A percentile compares a stretch with the other conserved stretches of the same genome.
Conservation (phyloP, 108 stramenopile species). For the Skeletonema potamos region DNA sequence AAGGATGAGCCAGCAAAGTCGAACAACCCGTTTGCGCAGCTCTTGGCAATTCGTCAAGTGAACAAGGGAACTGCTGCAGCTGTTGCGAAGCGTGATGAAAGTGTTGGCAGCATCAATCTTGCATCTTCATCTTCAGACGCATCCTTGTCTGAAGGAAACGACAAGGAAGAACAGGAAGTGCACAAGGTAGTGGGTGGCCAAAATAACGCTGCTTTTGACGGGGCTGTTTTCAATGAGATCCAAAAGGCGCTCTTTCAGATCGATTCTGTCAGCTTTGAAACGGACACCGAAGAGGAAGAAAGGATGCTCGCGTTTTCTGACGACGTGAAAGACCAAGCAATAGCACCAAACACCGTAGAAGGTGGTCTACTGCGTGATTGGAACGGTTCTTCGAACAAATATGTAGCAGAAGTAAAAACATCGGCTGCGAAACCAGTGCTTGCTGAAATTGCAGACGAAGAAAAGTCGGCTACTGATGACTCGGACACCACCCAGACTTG, state of each 20-base stretch:
- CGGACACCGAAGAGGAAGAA: neutral
- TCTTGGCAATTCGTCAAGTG: constrained; percentile 7
- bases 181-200: neutral
- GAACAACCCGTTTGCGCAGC: constrained; percentile 9
- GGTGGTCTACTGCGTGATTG: neutral
- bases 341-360: neutral
- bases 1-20: neutral
- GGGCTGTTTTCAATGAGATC: neutral
- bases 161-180: neutral
- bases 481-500: neutral
- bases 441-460: neutral
- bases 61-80: neutral
- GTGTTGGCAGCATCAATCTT: neutral
- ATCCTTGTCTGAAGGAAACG: too few relatives aligned
- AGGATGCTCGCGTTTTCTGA: neutral
- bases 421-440: neutral
- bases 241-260: constrained; percentile 17
- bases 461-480: neutral
- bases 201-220: neutral
- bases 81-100: neutral
- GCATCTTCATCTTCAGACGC: neutral
- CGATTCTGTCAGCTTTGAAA: constrained; percentile 4
- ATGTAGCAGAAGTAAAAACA: neutral
- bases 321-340: constrained; percentile 3
- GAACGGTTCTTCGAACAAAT: neutral